A percentile compares a stretch with the other conserved stretches of the same genome.
Evolutionary conservation across 1,284 basidiomycete species (phyloP).

Genomic region (Ganoderma leucocontextum): DNA sequence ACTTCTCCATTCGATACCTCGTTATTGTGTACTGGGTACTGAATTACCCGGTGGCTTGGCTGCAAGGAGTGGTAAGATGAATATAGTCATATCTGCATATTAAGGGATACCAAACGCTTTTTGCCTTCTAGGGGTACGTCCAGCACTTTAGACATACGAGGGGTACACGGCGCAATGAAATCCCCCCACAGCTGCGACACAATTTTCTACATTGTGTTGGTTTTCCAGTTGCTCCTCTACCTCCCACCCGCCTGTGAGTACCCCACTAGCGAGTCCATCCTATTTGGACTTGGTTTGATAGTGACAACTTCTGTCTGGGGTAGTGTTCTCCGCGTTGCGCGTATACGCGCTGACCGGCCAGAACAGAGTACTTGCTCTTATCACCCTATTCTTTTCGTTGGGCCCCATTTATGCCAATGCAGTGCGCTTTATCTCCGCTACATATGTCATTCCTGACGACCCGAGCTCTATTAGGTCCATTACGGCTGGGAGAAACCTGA

Average conservation of each 20-base stretch:
- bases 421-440: neutral
- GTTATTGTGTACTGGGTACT: constrained; percentile 11
- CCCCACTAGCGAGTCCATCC: neutral
- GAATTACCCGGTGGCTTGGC: constrained; percentile 6
- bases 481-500: constrained; percentile 11
- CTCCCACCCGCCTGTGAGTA: constrained; percentile 11
- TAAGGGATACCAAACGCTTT: neutral
- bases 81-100: neutral
- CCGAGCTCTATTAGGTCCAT: neutral
- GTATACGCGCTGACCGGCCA: constrained; percentile 13
- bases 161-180: too few relatives aligned
- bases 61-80: neutral
- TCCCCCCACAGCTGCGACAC: constrained; percentile 4
- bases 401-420: constrained; percentile 14
- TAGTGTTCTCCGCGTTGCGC: constrained; percentile 13
- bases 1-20: constrained; percentile 15
- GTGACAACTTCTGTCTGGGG: neutral
- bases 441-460: neutral
- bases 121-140: neutral
- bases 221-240: constrained; percentile 10
- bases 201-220: constrained; percentile 5
- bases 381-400: constrained; percentile 12
- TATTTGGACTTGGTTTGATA: neutral
- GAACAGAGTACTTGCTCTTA: constrained; percentile 5
- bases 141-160: neutral